Base-by-base conservation (phyloP, 306 rosid species). In the Vigna unguiculata region DNA sequence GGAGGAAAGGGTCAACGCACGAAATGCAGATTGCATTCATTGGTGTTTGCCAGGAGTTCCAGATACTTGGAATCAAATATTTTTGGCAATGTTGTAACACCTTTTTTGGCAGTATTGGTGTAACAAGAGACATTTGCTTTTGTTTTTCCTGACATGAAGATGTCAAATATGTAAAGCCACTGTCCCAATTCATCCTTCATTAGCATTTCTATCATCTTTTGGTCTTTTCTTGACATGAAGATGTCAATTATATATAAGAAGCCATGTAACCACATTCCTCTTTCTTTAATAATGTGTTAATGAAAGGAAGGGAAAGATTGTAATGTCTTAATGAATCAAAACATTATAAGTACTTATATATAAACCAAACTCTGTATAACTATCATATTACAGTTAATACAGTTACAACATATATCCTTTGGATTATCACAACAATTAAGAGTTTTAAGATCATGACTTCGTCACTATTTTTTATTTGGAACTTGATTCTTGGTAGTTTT, bases 1-100 rank as follows among this genome's bases (percentile, higher is more conserved):
- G 0, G 92, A 88, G 32, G 80, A 92, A 53, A 89, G 85, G 34
- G 83, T 86, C 0, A 90, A 92, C 61, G 96, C 97, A 0, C 84
- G 65, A 84, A 81, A 92, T 71, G 94, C 99, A 22, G 99, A 95
- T 82, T 95, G 99, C 62, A 92, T 95, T 40, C 99, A 95, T 32
- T 95, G 99, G 99, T 95, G 99, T 83, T 88, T 95, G 82, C 99
- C 97, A 22, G 97, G 99, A 19, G 84, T 90, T 64, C 97, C 97
- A 3, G 97, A 95, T 64, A 86, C 93, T 6, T 95, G 97, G 99
- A 95, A 95, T 76, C 96, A 95, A 83, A 79, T 95, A 22, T 88
- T 95, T 69, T 83, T 86, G 75, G 98, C 97, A 36, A 85, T 81
- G 95, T 79, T 94, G 79, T 94, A 88, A 82, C 82, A 57, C 38